Evolutionary conservation across 2,329 filamentous ascomycete species (phyloP).

Genomic region (Fusarium foetens): DNA sequence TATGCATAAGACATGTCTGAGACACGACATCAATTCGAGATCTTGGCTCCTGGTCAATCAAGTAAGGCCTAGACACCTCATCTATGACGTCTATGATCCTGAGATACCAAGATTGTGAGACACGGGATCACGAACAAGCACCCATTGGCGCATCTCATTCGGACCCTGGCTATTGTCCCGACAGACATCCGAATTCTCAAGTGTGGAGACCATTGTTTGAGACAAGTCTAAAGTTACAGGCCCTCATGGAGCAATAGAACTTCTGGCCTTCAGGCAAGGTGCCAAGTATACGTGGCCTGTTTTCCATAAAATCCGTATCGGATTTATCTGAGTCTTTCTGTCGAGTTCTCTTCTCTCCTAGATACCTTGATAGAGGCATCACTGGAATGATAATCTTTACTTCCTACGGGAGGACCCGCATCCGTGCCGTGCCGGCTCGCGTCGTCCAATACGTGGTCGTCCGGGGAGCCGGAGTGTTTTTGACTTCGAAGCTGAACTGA

Average conservation of each 20-base stretch:
- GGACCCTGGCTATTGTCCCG: not conserved
- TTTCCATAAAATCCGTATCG: fast-evolving
- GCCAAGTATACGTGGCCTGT: not conserved
- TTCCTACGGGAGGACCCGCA: not conserved
- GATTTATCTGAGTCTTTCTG: too few species aligned
- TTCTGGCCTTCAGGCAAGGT: too few species aligned
- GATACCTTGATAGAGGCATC: not conserved
- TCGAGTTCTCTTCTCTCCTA: too few species aligned
- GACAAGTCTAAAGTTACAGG: not conserved
- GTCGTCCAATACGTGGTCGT: not conserved
- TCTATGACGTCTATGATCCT: not conserved
- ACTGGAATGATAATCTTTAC: not conserved
- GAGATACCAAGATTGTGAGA: not conserved
- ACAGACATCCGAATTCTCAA: not conserved
- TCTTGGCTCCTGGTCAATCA: fast-evolving
- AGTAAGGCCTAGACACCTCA: fast-evolving
- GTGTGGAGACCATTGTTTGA: fast-evolving
- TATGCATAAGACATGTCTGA: not conserved
- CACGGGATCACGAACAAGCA: not conserved
- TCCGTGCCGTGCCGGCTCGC: not conserved
- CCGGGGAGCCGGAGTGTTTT: not conserved
- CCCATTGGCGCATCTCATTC: too few species aligned
- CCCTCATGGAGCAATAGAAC: not conserved
- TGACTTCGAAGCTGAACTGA: not conserved
- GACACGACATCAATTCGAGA: not conserved